Evolutionary conservation across 2,329 filamentous ascomycete genomes (phyloP).

Genomic region (Fusarium scirpi): DNA sequence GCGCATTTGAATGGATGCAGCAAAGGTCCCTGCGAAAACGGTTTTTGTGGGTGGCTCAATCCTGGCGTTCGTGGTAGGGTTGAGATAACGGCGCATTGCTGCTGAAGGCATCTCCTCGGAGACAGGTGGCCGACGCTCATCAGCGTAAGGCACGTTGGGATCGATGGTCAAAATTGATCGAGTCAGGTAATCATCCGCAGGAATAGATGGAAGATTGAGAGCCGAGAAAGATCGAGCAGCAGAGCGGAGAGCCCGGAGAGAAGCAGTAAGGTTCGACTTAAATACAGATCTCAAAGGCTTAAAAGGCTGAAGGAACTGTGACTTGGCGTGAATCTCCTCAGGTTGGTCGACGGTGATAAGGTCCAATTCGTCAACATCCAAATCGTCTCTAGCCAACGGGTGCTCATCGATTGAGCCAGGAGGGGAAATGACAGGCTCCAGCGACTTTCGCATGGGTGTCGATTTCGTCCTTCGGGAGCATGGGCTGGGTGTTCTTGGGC

Average conservation of each 20-base stretch:
- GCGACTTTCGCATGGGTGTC: slow-evolving; percentile 59
- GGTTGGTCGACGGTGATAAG: slow-evolving; percentile 60
- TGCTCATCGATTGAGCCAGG: slow-evolving; percentile 64
- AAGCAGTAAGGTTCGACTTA: slow-evolving; percentile 77
- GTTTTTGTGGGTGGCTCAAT: slow-evolving; percentile 49
- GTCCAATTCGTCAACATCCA: slow-evolving; percentile 58
- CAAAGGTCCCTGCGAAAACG: slow-evolving; percentile 60
- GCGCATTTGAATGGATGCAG: slow-evolving; percentile 78
- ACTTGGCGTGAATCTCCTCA: slow-evolving; percentile 52
- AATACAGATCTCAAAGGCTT: slow-evolving; percentile 69
- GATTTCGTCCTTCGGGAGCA: slow-evolving; percentile 50
- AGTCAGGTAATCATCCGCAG: slow-evolving; percentile 74
- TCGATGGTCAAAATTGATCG: slow-evolving; percentile 76
- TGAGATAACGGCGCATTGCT: slow-evolving; percentile 74
- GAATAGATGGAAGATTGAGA: slow-evolving; percentile 72
- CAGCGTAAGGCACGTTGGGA: slow-evolving; percentile 73
- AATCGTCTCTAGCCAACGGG: slow-evolving; percentile 57
- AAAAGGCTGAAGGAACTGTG: slow-evolving; percentile 55
- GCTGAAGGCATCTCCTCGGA: slow-evolving; percentile 74
- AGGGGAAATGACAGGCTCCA: slow-evolving; percentile 69
- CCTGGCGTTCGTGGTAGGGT: slow-evolving; percentile 65
- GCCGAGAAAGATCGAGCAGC: slow-evolving; percentile 73
- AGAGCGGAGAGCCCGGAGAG: slow-evolving; percentile 71
- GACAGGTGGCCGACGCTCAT: slow-evolving; percentile 73
- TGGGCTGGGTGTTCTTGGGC: slow-evolving; percentile 58